Conservation (phyloP, 2,329 filamentous ascomycete genomes). For the Clonostachys sp. region DNA sequence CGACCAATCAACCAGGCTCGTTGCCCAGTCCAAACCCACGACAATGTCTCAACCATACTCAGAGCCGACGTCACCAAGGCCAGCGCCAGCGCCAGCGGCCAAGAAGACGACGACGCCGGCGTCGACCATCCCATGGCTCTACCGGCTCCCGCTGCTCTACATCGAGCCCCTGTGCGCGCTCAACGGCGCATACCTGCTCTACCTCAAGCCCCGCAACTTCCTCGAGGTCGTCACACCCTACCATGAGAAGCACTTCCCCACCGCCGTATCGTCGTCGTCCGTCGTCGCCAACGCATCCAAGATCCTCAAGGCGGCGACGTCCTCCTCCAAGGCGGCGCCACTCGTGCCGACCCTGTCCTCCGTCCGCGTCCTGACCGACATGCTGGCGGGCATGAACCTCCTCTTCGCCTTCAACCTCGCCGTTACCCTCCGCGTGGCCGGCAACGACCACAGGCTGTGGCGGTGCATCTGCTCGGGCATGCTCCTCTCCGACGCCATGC, state of each 20-base stretch:
- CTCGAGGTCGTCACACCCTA: conserved; percentile 17
- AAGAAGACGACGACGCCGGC: too few species aligned
- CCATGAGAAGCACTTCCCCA: conserved; percentile 1
- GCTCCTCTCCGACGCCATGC: conserved; percentile 52
- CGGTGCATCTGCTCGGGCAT: conserved; percentile 40
- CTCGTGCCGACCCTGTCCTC: conserved; percentile 1
- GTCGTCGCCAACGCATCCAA: neutral
- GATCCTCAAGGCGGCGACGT: neutral
- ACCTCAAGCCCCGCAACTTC: conserved; percentile 18
- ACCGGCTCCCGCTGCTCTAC: conserved; percentile 22
- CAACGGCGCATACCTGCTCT: conserved; percentile 18
- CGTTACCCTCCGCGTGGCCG: conserved; percentile 22
- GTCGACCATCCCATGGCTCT: conserved; percentile 16
- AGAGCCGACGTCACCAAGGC: too few species aligned
- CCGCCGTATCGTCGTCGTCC: neutral
- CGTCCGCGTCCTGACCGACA: conserved; percentile 9
- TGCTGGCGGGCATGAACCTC: conserved; percentile 12
- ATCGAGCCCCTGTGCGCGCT: conserved; percentile 27
- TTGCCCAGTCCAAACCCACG: too few species aligned
- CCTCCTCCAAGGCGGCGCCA: neutral
- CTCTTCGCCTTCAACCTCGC: conserved; percentile 29
- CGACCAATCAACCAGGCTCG: too few species aligned
- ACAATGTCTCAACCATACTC: too few species aligned
- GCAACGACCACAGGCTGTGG: conserved; percentile 24
- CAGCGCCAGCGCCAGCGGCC: too few species aligned